Evolutionary conservation across 371 early-diverging fungal genomes (phyloP), one percentile per base, ranked within the genome.

Genomic region (Dinochytrium kinnereticum): DNA sequence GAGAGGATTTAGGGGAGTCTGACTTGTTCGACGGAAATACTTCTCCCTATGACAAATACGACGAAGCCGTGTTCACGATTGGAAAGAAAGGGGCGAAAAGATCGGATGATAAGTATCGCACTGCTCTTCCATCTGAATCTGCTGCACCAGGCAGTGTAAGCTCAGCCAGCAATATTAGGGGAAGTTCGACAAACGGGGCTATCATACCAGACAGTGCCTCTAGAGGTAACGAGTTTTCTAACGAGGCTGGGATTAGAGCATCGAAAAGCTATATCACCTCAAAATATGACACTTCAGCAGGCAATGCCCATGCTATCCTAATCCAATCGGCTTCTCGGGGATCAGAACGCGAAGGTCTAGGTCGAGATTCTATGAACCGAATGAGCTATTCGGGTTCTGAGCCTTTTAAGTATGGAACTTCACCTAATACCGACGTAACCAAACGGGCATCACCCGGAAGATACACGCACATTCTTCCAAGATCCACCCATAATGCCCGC

Each of bases 41-140:
- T 2, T 66, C 49, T 17, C 38, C 44, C 15, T 88, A 85, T 80
- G 90, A 86, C 24, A 77, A 75, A 30, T 90, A 91, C 69, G 91
- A 90, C 69, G 78, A 82, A 31, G 69, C 76, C 15, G 66, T 90
- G 1, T 89, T 90, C 64, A 38, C 69, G 10, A 10, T 55, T 55
- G 57, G 30, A 24, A 19, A 30, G 15, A 55, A 55, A 55, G 7
- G 15, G 7, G 15, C 5, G 17, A 7, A 24, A 5, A 55, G 24
- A 24, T 10, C 10, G 5, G 57, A 55, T 7, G 57, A 19, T 30
- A 55, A 55, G 57, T 55, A 26, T 19, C 57, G 57, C 24, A 5
- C 26, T 7, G 26, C 44, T 13, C 13, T 44, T 19, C 7, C 44
- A 44, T 13, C 13, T 44, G 44, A 44, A 19, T 44, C 44, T 19